Evolutionary conservation across 23 red algal species (phyloP).

Genomic region (Gracilaria gracilis): DNA sequence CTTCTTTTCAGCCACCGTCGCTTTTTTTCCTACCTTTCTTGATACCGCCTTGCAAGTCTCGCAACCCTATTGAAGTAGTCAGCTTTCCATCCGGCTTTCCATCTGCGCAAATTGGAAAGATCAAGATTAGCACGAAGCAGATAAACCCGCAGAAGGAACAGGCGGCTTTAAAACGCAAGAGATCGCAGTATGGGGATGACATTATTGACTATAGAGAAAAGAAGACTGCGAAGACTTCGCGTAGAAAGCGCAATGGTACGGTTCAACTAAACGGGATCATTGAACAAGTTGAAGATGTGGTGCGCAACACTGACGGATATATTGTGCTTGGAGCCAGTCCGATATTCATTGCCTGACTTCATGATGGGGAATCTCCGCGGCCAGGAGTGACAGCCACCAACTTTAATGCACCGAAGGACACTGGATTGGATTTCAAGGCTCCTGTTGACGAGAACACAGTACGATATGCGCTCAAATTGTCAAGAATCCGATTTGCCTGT

Average conservation of each 20-base stretch:
- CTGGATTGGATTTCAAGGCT: constrained; percentile 77
- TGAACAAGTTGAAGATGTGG: constrained; percentile 59
- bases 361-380: constrained; percentile 62
- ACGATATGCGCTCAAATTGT: constrained; percentile 66
- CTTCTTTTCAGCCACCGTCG: no score
- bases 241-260: constrained; percentile 67
- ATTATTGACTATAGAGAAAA: constrained; percentile 54
- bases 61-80: no score
- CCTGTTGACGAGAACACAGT: constrained; percentile 79
- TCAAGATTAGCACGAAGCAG: constrained; percentile 82
- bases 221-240: constrained; percentile 69
- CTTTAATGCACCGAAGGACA: constrained; percentile 53
- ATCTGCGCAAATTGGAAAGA: constrained; percentile 71
- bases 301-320: constrained; percentile 78
- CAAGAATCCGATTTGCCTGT: constrained; percentile 83
- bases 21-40: no score
- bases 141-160: constrained; percentile 56
- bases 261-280: constrained; percentile 79
- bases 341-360: constrained; percentile 60
- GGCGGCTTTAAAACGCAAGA: constrained; percentile 63
- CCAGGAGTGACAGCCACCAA: constrained; percentile 56
- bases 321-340: constrained; percentile 31
- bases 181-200: constrained; percentile 84
- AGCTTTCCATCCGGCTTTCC: no score
- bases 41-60: no score